These are phyloP conservation scores for Dendrobium nobile DNA, from an alignment of 106 monocot species.

Conservation along the genomic window DNA sequence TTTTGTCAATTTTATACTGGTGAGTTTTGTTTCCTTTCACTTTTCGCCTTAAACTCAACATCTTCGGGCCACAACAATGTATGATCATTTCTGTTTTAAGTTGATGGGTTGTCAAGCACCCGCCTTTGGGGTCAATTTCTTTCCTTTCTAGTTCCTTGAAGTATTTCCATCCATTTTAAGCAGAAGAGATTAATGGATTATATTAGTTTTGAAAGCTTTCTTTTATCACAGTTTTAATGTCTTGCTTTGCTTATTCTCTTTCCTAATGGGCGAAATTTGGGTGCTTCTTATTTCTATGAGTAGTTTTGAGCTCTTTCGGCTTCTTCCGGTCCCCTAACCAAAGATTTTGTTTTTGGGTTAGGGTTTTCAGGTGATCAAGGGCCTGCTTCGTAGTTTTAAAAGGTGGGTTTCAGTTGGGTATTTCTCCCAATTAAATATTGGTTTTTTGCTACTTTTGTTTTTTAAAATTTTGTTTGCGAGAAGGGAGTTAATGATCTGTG, in stretches of 20 bases:
- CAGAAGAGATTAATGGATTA: not conserved
- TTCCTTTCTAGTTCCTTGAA: not conserved
- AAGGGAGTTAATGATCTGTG: not conserved
- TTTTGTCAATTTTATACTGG: too few relatives aligned
- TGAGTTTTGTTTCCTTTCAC: too few relatives aligned
- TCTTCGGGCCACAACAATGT: not conserved
- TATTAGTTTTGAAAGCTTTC: slow-evolving; percentile 1
- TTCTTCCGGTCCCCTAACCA: not conserved
- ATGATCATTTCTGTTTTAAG: not conserved
- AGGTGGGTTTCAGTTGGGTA: not conserved
- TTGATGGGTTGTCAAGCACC: not conserved
- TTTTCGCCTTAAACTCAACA: too few relatives aligned
- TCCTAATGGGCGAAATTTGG: too few relatives aligned
- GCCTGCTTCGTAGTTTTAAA: not conserved
- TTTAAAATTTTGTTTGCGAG: too few relatives aligned
- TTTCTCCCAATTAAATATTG: not conserved
- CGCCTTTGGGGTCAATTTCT: not conserved
- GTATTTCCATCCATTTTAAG: not conserved
- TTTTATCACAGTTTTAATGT: not conserved
- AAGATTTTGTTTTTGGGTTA: not conserved
- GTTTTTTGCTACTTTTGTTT: not conserved
- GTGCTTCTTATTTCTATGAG: too few relatives aligned
- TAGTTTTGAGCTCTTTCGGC: not conserved
- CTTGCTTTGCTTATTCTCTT: not conserved
- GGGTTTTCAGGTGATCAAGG: slow-evolving; percentile 8